Base-by-base conservation (phyloP, 345 rosid genomes). In the Murraya koenigii region DNA sequence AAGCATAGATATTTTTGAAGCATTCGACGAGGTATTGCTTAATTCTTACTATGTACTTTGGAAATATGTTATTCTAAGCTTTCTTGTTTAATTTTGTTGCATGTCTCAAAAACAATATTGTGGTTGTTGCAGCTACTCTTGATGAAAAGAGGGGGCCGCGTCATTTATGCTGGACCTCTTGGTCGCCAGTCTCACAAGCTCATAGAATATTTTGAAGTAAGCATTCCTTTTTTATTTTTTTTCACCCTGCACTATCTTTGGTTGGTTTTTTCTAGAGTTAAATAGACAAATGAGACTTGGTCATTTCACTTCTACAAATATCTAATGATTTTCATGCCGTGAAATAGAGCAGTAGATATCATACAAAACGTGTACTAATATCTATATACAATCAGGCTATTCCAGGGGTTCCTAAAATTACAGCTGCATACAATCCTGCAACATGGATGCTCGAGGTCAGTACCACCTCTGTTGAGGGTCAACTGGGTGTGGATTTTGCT, bases 141-240 rank as follows among this genome's bases (percentile, higher is more conserved):
- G 88, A 91, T 94, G 97, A 94, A 91, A 90, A 86, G 94, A 85
- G 98, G 98, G 71, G 98, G 98, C 8, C 97, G 89, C 82, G 91
- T 94, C 72, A 94, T 92, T 76, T 92, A 94, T 82, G 90, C 91
- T 19, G 98, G 98, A 85, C 82, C 85, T 61, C 83, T 94, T 65
- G 95, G 98, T 13, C 90, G 72, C 82, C 84, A 81, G 19, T 94
- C 98, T 78, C 89, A 94, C 75, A 85, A 88, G 82, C 97, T 94
- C 28, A 44, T 94, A 38, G 96, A 91, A 78, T 94, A 92, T 78
- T 92, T 94, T 81, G 98, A 92, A 92, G 98, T 91, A 47, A 83
- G 75, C 10, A 35, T 66, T 33, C 6, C 23, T 4, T 66, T n/a
- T 39, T 28, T 28, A n/a, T n/a, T n/a, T n/a, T n/a, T n/a, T n/a